Percentiles rank a stretch among this genome's conserved stretches.
These are phyloP conservation scores for Clitopilus passeckerianus DNA, from an alignment of 768 basidiomycete genomes.

Conservation along the genomic window DNA sequence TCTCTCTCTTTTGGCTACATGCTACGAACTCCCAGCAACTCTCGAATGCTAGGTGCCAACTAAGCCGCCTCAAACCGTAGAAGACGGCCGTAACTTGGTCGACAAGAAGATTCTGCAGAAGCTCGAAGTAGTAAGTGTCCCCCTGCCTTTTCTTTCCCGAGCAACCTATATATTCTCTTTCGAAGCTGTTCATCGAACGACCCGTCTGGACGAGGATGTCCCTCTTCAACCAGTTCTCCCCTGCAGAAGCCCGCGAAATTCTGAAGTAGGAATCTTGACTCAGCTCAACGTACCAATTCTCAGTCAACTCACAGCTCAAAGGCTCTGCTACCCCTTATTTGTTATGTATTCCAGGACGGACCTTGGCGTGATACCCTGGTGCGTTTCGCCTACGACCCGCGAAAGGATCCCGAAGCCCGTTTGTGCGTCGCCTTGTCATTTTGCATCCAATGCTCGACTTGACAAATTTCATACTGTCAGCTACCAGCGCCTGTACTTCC, in stretches of 20 bases:
- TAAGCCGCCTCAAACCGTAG: conserved; percentile 55
- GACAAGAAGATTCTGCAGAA: conserved; percentile 50
- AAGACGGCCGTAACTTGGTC: conserved; percentile 50
- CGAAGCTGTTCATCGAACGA: conserved; percentile 66
- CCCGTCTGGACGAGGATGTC: conserved; percentile 90
- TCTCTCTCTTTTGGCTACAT: neutral
- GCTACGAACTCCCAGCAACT: neutral
- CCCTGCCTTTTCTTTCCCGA: neutral
- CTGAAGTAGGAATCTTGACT: conserved; percentile 55
- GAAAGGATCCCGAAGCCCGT: conserved; percentile 64
- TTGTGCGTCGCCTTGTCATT: conserved; percentile 50
- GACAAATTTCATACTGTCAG: conserved; percentile 33
- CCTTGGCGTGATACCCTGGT: conserved; percentile 91
- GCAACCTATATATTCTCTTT: too few relatives aligned
- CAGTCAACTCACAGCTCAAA: conserved; percentile 56
- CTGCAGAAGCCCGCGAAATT: conserved; percentile 64
- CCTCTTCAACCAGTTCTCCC: conserved; percentile 75
- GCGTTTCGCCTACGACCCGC: conserved; percentile 86
- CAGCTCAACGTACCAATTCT: neutral
- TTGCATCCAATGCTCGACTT: neutral
- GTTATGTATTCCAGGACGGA: conserved; percentile 90
- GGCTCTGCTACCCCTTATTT: conserved; percentile 69
- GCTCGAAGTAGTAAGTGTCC: conserved; percentile 42
- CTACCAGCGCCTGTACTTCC: conserved; percentile 89
- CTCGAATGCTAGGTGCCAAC: conserved; percentile 52